Base-by-base conservation (phyloP, 1,284 basidiomycete species). In the Rhodotorula sp. region DNA sequence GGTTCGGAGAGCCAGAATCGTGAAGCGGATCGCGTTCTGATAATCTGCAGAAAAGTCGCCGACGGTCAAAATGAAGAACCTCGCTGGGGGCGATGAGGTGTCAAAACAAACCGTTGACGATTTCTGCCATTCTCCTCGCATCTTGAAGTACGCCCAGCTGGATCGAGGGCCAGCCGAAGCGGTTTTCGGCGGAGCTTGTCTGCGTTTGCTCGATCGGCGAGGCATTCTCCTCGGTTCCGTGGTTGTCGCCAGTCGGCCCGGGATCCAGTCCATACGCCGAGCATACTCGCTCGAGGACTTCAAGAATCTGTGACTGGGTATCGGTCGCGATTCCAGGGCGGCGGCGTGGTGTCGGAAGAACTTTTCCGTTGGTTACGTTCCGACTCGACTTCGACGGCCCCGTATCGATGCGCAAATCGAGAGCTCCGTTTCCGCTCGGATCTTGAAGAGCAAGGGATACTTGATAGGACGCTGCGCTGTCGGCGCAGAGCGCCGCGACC, bases 91-190 rank as follows among this genome's bases (percentile, higher is more conserved):
- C 6, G 47, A 78, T 75, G 58, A 76, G 76, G 76, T 0, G 69
- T 68, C 77, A 77, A 69, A 12, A 83, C 85, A 70, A 76, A 91
- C 94, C 93, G 69, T 93, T 91, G n/a, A 98, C 83, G 23, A 91
- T 87, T 81, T 98, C 93, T 6, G 92, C 91, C 16, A 97, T 88
- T 0, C 90, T 88, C 48, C 97, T 89, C 0, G 93, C 91, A 79
- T 98, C 95, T 61, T 93, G 88, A 51, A 98, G 85, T 47, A 96
- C 88, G 47, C 92, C 92, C 47, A 96, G 87, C 82, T 97, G 95
- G 61, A 98, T 84, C 79, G 94, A 91, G 1, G 92, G 89, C 96
- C 95, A 99, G 2, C 95, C 94, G 79, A 90, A 93, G 5, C 70
- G 39, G 12, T 6, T 43, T 43, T 14, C 39, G 12, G 12, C 39